Evolutionary conservation across 805 yeast genomes (phyloP), one percentile per base, ranked within the genome.

Genomic region (Cyberlindnera samutprakarnensis): DNA sequence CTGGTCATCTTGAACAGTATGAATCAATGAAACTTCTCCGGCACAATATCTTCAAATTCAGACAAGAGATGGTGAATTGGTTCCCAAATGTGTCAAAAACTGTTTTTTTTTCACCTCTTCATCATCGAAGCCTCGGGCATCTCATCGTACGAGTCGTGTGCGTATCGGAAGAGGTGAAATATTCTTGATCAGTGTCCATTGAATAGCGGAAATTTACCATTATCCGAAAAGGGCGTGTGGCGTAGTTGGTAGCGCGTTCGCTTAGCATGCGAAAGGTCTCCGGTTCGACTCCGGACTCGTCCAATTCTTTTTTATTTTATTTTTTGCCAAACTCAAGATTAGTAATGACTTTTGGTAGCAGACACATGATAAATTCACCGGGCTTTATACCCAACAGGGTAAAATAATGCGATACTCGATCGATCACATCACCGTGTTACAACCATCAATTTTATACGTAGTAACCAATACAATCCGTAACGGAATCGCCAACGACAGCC

Each of bases 231-330:
- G 79, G 79, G 81, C 79, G 75, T 74, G 78, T 74, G 81, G 80
- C 80, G 80, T 70, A 74, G 80, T 75, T 72, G 80, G 81, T 74
- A 74, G 80, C 80, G 80, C 80, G 80, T 70, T 71, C 75, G 72
- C 79, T 72, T 74, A 72, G 78, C 78, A 73, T 72, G 80, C 72
- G 76, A 72, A 72, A 74, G 79, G 81, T 74, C 80, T 72, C 73
- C 73, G 78, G 78, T 72, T 72, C 80, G 75, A 73, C 66, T 73
- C 79, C 79, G 72, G 72, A 70, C 78, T 72, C 75, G 79, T 73
- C 79, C 79, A 72, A 38, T 56, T 36, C 38, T 56, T 56, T 59
- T 51, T 44, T 31, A 14, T 14, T 6, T n/a, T n/a, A n/a, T n/a
- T n/a, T n/a, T n/a, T n/a, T n/a, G n/a, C n/a, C n/a, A n/a, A n/a